A percentile compares a stretch with the other conserved stretches of the same genome.
These are phyloP conservation scores for Diaporthe sp. DNA, from an alignment of 2,329 filamentous ascomycete species.

Conservation along the genomic window DNA sequence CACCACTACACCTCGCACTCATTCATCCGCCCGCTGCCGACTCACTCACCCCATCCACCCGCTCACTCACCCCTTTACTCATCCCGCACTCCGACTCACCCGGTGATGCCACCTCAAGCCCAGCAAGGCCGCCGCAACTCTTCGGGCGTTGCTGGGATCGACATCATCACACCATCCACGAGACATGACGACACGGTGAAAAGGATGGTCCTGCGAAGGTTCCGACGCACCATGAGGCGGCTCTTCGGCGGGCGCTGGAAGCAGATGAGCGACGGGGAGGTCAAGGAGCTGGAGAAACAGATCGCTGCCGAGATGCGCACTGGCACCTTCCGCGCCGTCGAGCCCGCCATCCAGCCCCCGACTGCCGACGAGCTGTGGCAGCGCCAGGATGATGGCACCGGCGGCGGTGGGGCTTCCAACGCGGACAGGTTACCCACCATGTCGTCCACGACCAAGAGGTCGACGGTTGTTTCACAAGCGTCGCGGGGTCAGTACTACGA, in stretches of 20 bases:
- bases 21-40: neutral
- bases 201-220: constrained; percentile 26
- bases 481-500: constrained; percentile 29
- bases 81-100: neutral
- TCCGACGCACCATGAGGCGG: constrained; percentile 33
- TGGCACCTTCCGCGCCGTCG: constrained; percentile 22
- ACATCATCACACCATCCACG: constrained; percentile 1
- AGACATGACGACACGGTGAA: constrained; percentile 33
- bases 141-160: constrained; percentile 15
- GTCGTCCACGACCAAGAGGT: constrained; percentile 15
- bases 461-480: constrained; percentile 8
- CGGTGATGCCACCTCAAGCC: constrained; percentile 29
- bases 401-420: neutral
- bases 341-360: neutral
- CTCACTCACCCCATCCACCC: neutral
- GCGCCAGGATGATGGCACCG: neutral
- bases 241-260: constrained; percentile 32
- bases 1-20: constrained; percentile 7
- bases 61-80: neutral
- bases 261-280: constrained; percentile 29
- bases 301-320: constrained; percentile 23
- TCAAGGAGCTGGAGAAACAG: constrained; percentile 21
- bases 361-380: constrained; percentile 34
- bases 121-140: constrained; percentile 27
- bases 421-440: constrained; percentile 10